Percentiles rank a stretch among this genome's conserved stretches.
Evolutionary conservation across 2,329 filamentous ascomycete species (phyloP).

Genomic region (Myriosclerotinia curreyana): DNA sequence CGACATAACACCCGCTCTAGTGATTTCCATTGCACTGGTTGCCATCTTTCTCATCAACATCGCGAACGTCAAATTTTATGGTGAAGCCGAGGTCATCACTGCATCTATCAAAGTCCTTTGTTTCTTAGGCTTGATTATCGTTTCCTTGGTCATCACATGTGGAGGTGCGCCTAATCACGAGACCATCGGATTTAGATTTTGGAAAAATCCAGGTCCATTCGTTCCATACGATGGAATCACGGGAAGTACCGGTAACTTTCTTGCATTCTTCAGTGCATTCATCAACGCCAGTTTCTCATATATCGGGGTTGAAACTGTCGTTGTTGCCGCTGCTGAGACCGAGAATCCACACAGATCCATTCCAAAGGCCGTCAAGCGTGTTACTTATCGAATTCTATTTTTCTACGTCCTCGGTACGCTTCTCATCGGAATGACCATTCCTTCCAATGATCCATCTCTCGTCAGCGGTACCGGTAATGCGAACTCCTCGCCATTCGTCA

Average conservation of each 20-base stretch:
- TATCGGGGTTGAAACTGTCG: conserved; percentile 52
- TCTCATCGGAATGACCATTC: conserved; percentile 54
- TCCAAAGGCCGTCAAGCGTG: conserved; percentile 49
- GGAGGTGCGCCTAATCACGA: conserved; percentile 59
- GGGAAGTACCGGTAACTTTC: conserved; percentile 57
- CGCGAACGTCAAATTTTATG: conserved; percentile 83
- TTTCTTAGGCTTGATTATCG: conserved; percentile 61
- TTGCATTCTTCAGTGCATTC: conserved; percentile 47
- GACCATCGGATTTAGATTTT: conserved; percentile 65
- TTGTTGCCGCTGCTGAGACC: conserved; percentile 55
- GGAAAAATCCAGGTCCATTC: conserved; percentile 66
- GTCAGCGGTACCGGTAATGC: conserved; percentile 45
- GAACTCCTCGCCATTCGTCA: conserved; percentile 63
- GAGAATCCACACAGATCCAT: conserved; percentile 51
- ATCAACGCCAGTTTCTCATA: conserved; percentile 48
- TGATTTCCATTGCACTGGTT: conserved; percentile 78
- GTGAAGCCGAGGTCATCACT: conserved; percentile 85
- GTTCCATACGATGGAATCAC: conserved; percentile 64
- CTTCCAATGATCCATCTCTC: conserved; percentile 49
- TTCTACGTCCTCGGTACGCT: conserved; percentile 55
- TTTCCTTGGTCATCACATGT: conserved; percentile 60
- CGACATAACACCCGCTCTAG: conserved; percentile 56
- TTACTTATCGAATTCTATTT: conserved; percentile 55
- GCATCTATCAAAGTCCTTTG: conserved; percentile 76
- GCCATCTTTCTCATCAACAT: conserved; percentile 78